Conservation (phyloP, 306 rosid genomes). For the Prunus fruticosa region DNA sequence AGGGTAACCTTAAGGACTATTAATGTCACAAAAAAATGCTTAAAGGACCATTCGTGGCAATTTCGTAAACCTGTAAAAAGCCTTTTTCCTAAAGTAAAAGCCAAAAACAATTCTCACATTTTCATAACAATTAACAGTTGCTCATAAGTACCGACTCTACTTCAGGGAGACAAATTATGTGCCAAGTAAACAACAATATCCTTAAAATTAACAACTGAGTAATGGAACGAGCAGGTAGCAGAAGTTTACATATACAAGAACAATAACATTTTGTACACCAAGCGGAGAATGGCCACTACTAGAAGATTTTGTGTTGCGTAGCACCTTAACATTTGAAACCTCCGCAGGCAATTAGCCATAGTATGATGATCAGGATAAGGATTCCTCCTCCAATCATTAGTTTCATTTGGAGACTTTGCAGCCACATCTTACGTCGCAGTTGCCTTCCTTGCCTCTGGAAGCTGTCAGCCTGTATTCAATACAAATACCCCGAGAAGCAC, state of each 20-base stretch:
- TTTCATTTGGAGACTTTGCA: slow-evolving; percentile 90
- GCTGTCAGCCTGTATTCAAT: slow-evolving; percentile 80
- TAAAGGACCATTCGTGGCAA: too few species aligned
- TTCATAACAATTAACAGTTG: neutral
- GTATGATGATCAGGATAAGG: slow-evolving; percentile 51
- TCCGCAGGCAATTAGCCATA: slow-evolving; percentile 82
- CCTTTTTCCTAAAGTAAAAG: too few species aligned
- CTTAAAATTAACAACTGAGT: neutral
- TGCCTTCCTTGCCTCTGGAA: slow-evolving; percentile 99
- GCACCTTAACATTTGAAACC: slow-evolving; percentile 79
- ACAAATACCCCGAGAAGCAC: neutral
- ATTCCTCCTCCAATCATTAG: slow-evolving; percentile 83
- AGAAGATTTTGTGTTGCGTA: slow-evolving; percentile 7
- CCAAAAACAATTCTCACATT: neutral
- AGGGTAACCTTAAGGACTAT: too few species aligned
- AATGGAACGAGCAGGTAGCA: neutral
- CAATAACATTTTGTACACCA: slow-evolving; percentile 43
- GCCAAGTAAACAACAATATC: neutral
- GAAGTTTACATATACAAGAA: slow-evolving; percentile 33
- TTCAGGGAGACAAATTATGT: neutral
- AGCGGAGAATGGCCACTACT: slow-evolving; percentile 13
- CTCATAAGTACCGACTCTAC: neutral
- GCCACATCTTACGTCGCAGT: slow-evolving; percentile 93
- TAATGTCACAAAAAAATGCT: too few species aligned
- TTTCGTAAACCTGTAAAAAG: too few species aligned